Percentiles rank a stretch among this genome's conserved stretches.
phyloP scores from a whole-genome alignment of 768 basidiomycete species.

The Macrolepiota albuminosa region DNA sequence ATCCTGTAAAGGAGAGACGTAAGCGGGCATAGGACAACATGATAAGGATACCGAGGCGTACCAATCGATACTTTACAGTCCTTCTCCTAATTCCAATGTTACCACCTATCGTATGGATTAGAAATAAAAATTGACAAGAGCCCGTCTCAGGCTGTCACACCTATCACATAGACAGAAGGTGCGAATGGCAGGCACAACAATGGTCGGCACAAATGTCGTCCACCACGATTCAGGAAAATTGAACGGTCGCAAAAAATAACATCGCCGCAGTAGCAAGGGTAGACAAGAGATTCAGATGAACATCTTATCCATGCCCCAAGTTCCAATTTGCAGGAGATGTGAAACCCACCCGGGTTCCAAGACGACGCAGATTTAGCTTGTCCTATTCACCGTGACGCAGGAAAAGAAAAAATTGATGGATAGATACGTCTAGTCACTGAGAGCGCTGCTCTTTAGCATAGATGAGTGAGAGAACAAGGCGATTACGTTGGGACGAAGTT shows the following conservation, averaged over 20 bases:
- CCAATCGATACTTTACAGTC: background rate
- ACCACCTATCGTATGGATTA: background rate
- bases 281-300: background rate
- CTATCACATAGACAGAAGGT: background rate
- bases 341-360: background rate
- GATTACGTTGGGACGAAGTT: constrained; percentile 3
- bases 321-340: background rate
- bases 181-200: background rate
- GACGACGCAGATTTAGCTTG: background rate
- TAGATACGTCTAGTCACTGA: background rate
- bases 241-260: background rate
- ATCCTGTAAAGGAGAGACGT: background rate
- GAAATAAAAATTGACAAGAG: background rate
- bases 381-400: background rate
- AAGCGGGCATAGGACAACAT: background rate
- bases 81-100: background rate
- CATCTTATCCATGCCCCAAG: background rate
- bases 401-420: background rate
- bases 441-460: background rate
- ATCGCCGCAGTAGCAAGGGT: background rate
- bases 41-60: background rate
- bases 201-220: background rate
- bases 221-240: background rate
- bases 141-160: background rate
- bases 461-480: background rate